A percentile compares a stretch with the other conserved stretches of the same genome.
These are phyloP conservation scores for Colletotrichum sp. DNA, from an alignment of 2,329 filamentous ascomycete genomes.

Conservation along the genomic window DNA sequence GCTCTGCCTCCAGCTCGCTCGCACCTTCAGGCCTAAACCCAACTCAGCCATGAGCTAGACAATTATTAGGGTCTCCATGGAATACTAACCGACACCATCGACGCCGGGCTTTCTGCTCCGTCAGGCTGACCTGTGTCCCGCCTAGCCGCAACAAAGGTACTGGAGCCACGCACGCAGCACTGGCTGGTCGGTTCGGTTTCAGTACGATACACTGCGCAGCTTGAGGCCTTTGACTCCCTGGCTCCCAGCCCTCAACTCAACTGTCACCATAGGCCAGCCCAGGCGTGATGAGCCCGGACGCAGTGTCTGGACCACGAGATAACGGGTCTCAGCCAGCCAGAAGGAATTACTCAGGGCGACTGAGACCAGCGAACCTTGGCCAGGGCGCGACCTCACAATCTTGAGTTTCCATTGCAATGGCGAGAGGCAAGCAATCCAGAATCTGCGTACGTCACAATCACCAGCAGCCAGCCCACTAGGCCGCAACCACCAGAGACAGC, in stretches of 20 bases:
- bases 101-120: conserved; percentile 2
- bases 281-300: not conserved
- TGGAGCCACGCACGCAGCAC: conserved; percentile 9
- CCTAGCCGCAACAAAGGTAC: not conserved
- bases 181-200: not conserved
- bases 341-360: not conserved
- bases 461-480: not conserved
- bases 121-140: not conserved
- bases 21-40: not conserved
- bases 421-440: not conserved
- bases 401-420: conserved; percentile 3
- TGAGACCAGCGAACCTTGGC: not conserved
- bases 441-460: not conserved
- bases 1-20: not conserved
- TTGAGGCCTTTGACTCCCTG: not conserved
- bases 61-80: conserved; percentile 4
- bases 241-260: not conserved
- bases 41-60: not conserved
- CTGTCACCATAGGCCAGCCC: not conserved
- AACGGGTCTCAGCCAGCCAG: not conserved
- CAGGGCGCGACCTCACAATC: not conserved
- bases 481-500: not conserved
- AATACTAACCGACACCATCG: not conserved
- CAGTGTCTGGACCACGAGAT: not conserved
- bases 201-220: not conserved